A percentile compares a stretch with the other conserved stretches of the same genome.
These are phyloP conservation scores for Flaveria brownii DNA, from an alignment of 129 eudicot species.

Conservation along the genomic window DNA sequence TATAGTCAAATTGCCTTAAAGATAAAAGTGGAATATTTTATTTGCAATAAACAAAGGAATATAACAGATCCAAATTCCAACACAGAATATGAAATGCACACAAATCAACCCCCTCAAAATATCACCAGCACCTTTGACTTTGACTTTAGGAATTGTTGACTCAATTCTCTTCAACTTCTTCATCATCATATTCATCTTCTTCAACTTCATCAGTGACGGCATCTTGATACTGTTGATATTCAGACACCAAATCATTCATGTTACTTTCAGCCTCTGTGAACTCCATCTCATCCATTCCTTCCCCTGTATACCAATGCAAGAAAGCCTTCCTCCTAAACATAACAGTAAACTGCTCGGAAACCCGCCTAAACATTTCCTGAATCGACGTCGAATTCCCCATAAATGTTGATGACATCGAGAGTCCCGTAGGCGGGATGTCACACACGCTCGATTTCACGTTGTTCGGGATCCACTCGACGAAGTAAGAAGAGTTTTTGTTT, in stretches of 20 bases:
- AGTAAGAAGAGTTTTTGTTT: slow-evolving; percentile 71
- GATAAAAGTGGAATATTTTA: slow-evolving; percentile 32
- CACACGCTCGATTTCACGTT: slow-evolving; percentile 76
- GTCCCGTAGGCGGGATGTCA: slow-evolving; percentile 66
- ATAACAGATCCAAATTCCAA: slow-evolving; percentile 12
- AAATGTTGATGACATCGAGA: slow-evolving; percentile 69
- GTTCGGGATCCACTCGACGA: slow-evolving; percentile 79
- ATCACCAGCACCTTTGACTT: slow-evolving; percentile 28
- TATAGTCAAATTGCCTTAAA: background rate
- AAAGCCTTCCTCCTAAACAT: slow-evolving; percentile 73
- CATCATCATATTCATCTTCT: slow-evolving; percentile 47
- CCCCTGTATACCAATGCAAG: slow-evolving; percentile 74
- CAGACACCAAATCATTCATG: slow-evolving; percentile 75
- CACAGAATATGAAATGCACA: slow-evolving; percentile 29
- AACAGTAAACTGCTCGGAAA: slow-evolving; percentile 71
- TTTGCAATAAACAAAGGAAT: slow-evolving; percentile 24
- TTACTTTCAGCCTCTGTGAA: slow-evolving; percentile 75
- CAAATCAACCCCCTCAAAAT: slow-evolving; percentile 20
- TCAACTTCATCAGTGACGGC: slow-evolving; percentile 52
- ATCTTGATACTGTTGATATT: slow-evolving; percentile 79
- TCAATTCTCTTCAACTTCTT: slow-evolving; percentile 43
- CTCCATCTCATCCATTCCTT: slow-evolving; percentile 79
- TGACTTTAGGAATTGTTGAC: slow-evolving; percentile 17
- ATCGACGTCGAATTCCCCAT: slow-evolving; percentile 73
- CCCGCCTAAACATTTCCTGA: slow-evolving; percentile 73